Base-by-base conservation (phyloP, 192 early-diverging fungal species). In the Podila horticola region DNA sequence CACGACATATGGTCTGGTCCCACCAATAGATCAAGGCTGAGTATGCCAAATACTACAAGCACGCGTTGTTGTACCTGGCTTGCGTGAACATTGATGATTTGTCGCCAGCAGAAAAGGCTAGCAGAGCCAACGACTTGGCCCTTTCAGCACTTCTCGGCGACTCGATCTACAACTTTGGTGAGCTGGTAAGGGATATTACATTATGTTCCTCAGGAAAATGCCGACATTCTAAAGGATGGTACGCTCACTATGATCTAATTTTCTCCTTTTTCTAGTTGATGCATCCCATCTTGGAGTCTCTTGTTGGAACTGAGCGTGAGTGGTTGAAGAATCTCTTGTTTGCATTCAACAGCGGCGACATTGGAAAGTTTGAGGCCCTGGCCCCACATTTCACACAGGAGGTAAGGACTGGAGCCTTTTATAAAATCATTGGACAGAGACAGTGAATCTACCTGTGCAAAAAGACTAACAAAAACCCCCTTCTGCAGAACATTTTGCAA, bases 91-190 rank as follows among this genome's bases (percentile, higher is more conserved):
- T 99, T 55, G 91, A 96, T 67, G 95, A 96, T 38, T 73, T 99
- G 57, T 84, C 89, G 17, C 24, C 45, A 1, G 86, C 85, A 24
- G 97, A 99, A 81, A 94, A 92, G 63, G 85, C 86, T n/a, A 94
- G 95, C 79, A 89, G 97, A 34, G 98, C 97, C 13, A 93, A 95
- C 74, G 97, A 99, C 71, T 85, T 99, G 75, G 83, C 94, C 0
- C 88, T 99, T 36, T 91, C 94, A 5, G 98, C 97, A 5, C 76
- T 99, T 50, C 86, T 99, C 8, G 97, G 97, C 26, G 96, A 98
- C 61, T 95, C 90, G 20, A 94, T 99, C 51, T 99, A 99, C 86
- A 99, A 99, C 87, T 99, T 99, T 93, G 98, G 98, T 58, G 97
- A 98, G 76, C 85, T 99, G 86, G 92, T 99, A 85, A 87, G 41